A percentile compares a stretch with the other conserved stretches of the same genome.
Conservation (phyloP, 441 rosid species). For the Melianthus villosus region DNA sequence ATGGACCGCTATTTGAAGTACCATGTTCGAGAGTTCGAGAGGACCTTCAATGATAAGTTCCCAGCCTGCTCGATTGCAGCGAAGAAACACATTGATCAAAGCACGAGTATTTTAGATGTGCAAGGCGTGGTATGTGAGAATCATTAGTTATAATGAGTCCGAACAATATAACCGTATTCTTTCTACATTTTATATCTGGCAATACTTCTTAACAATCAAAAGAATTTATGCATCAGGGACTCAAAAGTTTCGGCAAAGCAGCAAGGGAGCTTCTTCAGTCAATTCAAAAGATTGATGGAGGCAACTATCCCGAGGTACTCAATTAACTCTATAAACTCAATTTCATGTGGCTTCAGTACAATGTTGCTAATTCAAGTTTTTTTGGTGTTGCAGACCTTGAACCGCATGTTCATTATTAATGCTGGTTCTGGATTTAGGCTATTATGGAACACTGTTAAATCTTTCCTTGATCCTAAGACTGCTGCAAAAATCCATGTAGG, state of each 20-base stretch:
- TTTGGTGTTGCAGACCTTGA: conserved; percentile 26
- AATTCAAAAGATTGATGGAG: conserved; percentile 71
- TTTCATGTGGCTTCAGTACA: no score
- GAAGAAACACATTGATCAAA: conserved; percentile 67
- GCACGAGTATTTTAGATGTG: conserved; percentile 89
- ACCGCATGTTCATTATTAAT: conserved; percentile 82
- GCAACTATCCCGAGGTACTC: conserved; percentile 83
- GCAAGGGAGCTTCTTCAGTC: conserved; percentile 73
- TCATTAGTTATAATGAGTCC: no score
- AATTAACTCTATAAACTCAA: background rate
- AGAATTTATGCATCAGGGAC: conserved; percentile 32
- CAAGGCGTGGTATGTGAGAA: conserved; percentile 75
- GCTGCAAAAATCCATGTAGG: conserved; percentile 42
- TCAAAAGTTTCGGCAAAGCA: conserved; percentile 63
- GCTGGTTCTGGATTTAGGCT: conserved; percentile 80
- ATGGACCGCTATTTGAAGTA: conserved; percentile 42
- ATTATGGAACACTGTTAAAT: conserved; percentile 38
- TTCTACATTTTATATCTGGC: background rate
- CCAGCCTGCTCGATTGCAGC: conserved; percentile 77
- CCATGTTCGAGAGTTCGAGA: conserved; percentile 59
- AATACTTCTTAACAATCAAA: background rate
- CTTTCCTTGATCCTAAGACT: conserved; percentile 47
- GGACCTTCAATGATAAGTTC: conserved; percentile 46
- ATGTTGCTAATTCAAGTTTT: conserved; percentile 3
- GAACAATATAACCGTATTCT: background rate